phyloP scores from a whole-genome alignment of 768 basidiomycete species.

The Postia placenta region DNA sequence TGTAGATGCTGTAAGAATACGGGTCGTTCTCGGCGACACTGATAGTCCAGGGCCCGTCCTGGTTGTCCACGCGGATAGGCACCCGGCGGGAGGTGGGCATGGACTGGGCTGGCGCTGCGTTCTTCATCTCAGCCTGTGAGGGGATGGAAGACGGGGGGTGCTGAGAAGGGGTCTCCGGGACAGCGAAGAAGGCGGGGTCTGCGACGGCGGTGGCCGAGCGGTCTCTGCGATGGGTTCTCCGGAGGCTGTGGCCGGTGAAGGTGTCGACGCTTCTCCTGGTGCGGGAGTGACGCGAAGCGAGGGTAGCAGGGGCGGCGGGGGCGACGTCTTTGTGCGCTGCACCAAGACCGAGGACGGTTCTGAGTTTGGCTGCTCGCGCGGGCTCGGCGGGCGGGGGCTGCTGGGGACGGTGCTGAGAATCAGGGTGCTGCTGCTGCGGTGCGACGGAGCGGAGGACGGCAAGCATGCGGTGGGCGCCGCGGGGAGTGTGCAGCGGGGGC shows the following conservation, averaged over 20 bases:
- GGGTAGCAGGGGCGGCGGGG: constrained; percentile 19
- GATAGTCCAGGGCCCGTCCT: constrained; percentile 83
- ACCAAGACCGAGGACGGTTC: constrained; percentile 41
- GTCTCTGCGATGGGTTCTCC: constrained; percentile 27
- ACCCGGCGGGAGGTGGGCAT: constrained; percentile 30
- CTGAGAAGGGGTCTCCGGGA: constrained; percentile 22
- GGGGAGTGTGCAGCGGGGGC: constrained; percentile 20
- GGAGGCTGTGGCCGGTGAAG: constrained; percentile 30
- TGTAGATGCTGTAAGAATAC: constrained; percentile 73
- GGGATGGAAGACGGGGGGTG: constrained; percentile 5
- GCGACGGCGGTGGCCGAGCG: constrained; percentile 33
- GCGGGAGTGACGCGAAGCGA: constrained; percentile 24
- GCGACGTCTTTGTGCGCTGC: constrained; percentile 25
- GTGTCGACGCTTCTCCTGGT: constrained; percentile 41
- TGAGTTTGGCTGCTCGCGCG: constrained; percentile 40
- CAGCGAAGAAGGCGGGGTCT: constrained; percentile 40
- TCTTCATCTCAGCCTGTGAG: constrained; percentile 18
- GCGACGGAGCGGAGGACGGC: constrained; percentile 28
- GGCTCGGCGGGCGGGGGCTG: constrained; percentile 19
- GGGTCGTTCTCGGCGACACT: constrained; percentile 83
- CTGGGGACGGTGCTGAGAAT: constrained; percentile 23
- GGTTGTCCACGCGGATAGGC: constrained; percentile 59
- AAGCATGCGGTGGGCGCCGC: constrained; percentile 33
- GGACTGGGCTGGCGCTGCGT: constrained; percentile 17
- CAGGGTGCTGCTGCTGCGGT: constrained; percentile 23